Base-by-base conservation (phyloP, 192 early-diverging fungal species). In the Coemansia sp. region DNA sequence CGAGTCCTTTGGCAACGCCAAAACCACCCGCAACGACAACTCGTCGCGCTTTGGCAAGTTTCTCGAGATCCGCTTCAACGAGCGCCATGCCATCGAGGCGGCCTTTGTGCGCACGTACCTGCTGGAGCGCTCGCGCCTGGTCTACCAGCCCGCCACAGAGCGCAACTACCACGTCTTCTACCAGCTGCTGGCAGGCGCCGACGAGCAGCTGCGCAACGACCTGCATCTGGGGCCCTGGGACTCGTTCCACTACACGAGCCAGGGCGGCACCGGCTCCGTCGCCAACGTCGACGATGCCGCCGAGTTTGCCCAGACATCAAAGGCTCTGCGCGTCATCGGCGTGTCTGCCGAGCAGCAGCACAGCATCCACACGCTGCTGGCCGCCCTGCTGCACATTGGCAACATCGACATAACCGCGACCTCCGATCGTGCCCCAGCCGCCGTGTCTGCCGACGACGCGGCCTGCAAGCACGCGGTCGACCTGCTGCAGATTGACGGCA, bases 101-200 rank as follows among this genome's bases (percentile, higher is more conserved):
- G 86, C 87, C 31, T 89, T 88, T 60, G 82, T 89, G 51, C 80
- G 93, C 64, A 85, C 88, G 58, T 94, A 91, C 57, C 71, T 96
- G 45, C 71, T 97, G 44, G 94, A 99, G 62, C 93, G 91, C 56
- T 79, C 78, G 43, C 86, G 94, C n/a, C 86, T 97, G 40, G 81
- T 82, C 6, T 78, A 58, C 54, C 75, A 78, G 61, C 69, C 75
- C 45, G 71, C 51, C 71, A 85, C 53, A 71, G 94, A 94, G 53
- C 83, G 90, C 51, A 93, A 87, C 77, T 99, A 96, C 79, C 91
- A 97, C 70, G 87, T 96, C 28, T 98, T 99, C 75, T 97, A 99
- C 80, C 88, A 94, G 69, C 78, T 99, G 30, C 74, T 99, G 3
- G 88, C 90, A 16, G 95, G 95, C 5, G 82, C 85, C 0, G 77